Percentiles rank a stretch among this genome's conserved stretches.
Evolutionary conservation across 768 basidiomycete species (phyloP).

Genomic region (Termitomyces sp.): DNA sequence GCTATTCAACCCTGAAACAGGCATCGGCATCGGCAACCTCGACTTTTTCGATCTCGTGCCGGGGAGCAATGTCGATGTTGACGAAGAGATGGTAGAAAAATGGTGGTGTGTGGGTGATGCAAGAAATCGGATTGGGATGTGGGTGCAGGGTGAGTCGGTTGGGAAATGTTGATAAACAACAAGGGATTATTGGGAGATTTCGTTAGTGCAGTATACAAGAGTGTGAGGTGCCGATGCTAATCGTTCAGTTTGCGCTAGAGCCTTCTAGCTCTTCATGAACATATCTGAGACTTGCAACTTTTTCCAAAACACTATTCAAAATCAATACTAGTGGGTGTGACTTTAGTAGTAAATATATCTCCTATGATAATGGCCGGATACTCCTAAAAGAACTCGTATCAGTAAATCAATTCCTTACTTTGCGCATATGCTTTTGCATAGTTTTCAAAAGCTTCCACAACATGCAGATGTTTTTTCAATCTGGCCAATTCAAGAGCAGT

Average conservation of each 20-base stretch:
- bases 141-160: slow-evolving; percentile 58
- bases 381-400: no score
- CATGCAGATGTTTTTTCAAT: neutral
- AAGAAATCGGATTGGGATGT: slow-evolving; percentile 61
- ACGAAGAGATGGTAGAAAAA: slow-evolving; percentile 64
- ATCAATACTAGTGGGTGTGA: no score
- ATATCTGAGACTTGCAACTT: no score
- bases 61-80: slow-evolving; percentile 20
- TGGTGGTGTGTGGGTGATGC: slow-evolving; percentile 86
- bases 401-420: neutral
- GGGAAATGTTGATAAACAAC: neutral
- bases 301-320: no score
- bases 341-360: no score
- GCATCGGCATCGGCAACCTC: slow-evolving; percentile 51
- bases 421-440: neutral
- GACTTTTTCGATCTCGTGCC: slow-evolving; percentile 58
- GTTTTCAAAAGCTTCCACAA: neutral
- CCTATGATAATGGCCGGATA: no score
- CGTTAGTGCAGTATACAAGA: no score
- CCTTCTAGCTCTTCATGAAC: no score
- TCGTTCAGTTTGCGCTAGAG: no score
- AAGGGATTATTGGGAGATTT: no score
- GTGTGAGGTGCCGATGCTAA: no score
- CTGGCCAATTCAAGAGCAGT: neutral
- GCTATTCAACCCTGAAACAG: slow-evolving; percentile 34